Conservation (phyloP, 108 stramenopile genomes). For the Pinguiococcus pyrenoidosus region DNA sequence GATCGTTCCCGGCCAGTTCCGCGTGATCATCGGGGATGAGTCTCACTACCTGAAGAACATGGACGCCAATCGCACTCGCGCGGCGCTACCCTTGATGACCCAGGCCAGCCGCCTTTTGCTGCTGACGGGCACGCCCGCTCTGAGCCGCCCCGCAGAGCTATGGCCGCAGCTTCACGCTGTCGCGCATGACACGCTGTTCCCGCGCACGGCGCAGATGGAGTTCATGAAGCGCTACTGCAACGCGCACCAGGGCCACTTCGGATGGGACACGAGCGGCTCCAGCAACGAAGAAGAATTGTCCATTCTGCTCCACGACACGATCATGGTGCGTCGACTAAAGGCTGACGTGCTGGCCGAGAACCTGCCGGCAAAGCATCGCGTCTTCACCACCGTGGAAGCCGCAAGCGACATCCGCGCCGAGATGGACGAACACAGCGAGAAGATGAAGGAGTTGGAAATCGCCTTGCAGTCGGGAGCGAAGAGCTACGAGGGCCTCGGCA, state of each 20-base stretch:
- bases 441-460: background rate
- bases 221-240: slow-evolving; percentile 66
- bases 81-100: slow-evolving; percentile 60
- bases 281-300: slow-evolving; percentile 54
- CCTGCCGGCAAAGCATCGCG: slow-evolving; percentile 69
- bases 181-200: slow-evolving; percentile 26
- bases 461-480: too few species aligned
- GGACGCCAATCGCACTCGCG: slow-evolving; percentile 57
- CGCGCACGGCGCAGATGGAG: slow-evolving; percentile 32
- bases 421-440: slow-evolving; percentile 1
- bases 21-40: slow-evolving; percentile 82
- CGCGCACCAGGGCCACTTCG: slow-evolving; percentile 40
- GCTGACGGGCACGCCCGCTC: slow-evolving; percentile 84
- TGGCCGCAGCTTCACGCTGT: slow-evolving; percentile 73
- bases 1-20: slow-evolving; percentile 55
- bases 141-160: slow-evolving; percentile 74
- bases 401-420: background rate
- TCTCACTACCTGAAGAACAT: slow-evolving; percentile 84
- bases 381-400: slow-evolving; percentile 15
- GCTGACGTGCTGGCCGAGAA: slow-evolving; percentile 64
- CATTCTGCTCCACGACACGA: slow-evolving; percentile 55
- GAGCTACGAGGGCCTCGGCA: too few species aligned
- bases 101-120: slow-evolving; percentile 57
- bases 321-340: slow-evolving; percentile 89
- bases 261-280: slow-evolving; percentile 9